Evolutionary conservation across 495 filamentous ascomycete species (phyloP), one percentile per base, ranked within the genome.

Genomic region (Lindgomyces ingoldianus): DNA sequence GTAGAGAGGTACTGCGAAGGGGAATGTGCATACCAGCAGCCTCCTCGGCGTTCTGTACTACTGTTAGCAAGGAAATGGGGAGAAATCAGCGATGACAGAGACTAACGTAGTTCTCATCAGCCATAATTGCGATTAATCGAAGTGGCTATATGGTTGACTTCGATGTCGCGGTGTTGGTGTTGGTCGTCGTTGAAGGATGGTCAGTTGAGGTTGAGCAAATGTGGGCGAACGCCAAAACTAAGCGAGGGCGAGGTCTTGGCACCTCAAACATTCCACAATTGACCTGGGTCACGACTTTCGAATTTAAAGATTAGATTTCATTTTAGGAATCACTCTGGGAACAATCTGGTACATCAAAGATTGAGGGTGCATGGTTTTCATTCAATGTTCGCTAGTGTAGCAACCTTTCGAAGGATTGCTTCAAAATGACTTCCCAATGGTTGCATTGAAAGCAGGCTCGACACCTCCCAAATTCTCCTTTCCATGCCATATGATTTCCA

Each of bases 31-130:
- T 87, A 89, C 86, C 93, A 76, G 91, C 91, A 82, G 91, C 91
- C 85, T 92, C 90, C 84, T 93, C 91, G 81, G 91, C 85, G 81
- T 96, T 91, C 89, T 93, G 72, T 46, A 54, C 69, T 63, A 47
- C 59, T 49, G 74, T 85, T 74, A 85, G 83, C 72, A 61, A 19
- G n/a, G 42, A 10, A 36, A 25, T 33, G 14, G 21, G 62, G 63
- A 48, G 27, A 26, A 16, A 66, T 45, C 33, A 64, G 54, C 27
- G 18, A 22, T 33, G 16, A n/a, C 46, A 57, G 54, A 57, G 50
- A 90, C 90, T 81, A 84, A 93, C 91, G 84, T 96, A 96, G 81
- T 91, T 89, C 73, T 73, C 73, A 82, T 96, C 91, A 85, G 91
- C 91, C 91, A 96, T 96, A 83, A 81, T 93, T 85, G 81, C 84